These are phyloP conservation scores for Microbotryum lychnidis-dioicae DNA, from an alignment of 1,284 basidiomycete genomes.

Conservation along the genomic window DNA sequence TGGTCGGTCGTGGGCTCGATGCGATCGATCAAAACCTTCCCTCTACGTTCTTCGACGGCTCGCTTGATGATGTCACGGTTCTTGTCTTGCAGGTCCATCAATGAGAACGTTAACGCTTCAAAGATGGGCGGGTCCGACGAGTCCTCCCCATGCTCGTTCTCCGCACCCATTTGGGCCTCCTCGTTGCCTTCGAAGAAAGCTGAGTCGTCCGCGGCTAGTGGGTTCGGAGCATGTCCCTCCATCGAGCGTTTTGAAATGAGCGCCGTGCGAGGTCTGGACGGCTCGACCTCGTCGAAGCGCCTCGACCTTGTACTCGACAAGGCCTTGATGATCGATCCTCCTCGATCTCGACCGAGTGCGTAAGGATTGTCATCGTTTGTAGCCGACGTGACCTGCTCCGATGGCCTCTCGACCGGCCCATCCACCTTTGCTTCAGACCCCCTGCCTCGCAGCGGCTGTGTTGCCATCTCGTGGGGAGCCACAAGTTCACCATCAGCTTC, in stretches of 20 bases:
- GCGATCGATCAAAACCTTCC: background rate
- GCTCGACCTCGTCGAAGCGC: background rate
- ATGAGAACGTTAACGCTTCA: constrained; percentile 4
- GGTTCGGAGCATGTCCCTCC: background rate
- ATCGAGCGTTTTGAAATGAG: background rate
- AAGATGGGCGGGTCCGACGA: constrained; percentile 6
- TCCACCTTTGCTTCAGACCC: no score
- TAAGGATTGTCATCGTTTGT: no score
- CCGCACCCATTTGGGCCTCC: no score
- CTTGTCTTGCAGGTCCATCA: constrained; percentile 5
- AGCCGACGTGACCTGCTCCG: no score
- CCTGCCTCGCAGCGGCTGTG: no score
- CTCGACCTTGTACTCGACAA: constrained; percentile 1
- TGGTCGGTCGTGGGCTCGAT: background rate
- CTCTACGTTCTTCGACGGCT: background rate
- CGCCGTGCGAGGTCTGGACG: background rate
- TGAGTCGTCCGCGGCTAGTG: constrained; percentile 15
- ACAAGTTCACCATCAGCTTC: no score
- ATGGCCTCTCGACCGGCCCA: no score
- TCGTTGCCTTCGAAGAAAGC: constrained; percentile 17
- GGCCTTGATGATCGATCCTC: constrained; percentile 18
- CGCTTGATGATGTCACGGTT: background rate
- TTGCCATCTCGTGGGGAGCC: no score
- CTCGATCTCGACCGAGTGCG: no score
- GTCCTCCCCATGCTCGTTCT: background rate